Evolutionary conservation across 805 yeast genomes (phyloP).

Genomic region (Metschnikowia vanudenii): DNA sequence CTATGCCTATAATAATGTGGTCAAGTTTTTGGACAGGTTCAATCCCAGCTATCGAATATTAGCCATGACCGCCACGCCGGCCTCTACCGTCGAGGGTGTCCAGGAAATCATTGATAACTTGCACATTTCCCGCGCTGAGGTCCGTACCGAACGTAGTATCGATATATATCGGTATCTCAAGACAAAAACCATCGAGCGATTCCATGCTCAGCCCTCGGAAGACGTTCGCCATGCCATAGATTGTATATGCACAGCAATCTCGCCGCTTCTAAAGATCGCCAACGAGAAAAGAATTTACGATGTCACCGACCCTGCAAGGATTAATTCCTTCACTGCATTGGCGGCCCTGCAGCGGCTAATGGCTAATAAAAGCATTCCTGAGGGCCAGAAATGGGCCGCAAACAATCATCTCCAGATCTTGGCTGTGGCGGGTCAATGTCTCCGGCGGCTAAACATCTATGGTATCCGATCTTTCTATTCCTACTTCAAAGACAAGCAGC

Average conservation of each 20-base stretch:
- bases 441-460: slow-evolving; percentile 69
- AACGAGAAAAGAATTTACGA: slow-evolving; percentile 62
- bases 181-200: slow-evolving; percentile 56
- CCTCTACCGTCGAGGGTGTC: slow-evolving; percentile 81
- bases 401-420: slow-evolving; percentile 61
- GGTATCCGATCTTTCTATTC: slow-evolving; percentile 77
- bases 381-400: slow-evolving; percentile 73
- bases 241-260: slow-evolving; percentile 59
- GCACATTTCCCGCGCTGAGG: slow-evolving; percentile 71
- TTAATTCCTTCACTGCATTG: slow-evolving; percentile 70
- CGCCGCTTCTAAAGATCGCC: slow-evolving; percentile 64
- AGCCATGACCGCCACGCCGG: slow-evolving; percentile 96
- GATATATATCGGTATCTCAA: slow-evolving; percentile 84
- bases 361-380: slow-evolving; percentile 53
- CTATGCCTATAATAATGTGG: slow-evolving; percentile 86
- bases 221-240: slow-evolving; percentile 59
- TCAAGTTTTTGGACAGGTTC: slow-evolving; percentile 55
- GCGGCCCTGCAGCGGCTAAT: slow-evolving; percentile 62
- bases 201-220: slow-evolving; percentile 50
- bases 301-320: slow-evolving; percentile 60
- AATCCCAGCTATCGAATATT: slow-evolving; percentile 68
- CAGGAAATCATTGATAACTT: slow-evolving; percentile 79
- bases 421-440: slow-evolving; percentile 69
- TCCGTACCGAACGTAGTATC: slow-evolving; percentile 78
- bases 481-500: slow-evolving; percentile 59